Conservation (phyloP, 2,329 filamentous ascomycete species). For the Colletotrichum filicis region DNA sequence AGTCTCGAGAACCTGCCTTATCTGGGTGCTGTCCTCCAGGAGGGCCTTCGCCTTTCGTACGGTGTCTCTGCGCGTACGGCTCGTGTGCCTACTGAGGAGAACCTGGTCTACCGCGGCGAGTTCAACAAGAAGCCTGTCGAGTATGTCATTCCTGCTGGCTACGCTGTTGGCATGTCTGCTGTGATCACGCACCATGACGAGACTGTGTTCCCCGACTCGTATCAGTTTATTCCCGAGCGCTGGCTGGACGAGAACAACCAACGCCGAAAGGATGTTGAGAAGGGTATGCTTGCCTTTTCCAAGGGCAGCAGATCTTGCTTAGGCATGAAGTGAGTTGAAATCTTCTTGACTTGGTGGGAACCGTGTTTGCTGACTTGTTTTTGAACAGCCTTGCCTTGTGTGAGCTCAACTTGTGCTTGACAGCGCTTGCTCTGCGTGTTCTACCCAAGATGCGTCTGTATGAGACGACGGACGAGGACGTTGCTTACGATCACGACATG, state of each 20-base stretch:
- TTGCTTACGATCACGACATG: slow-evolving; percentile 44
- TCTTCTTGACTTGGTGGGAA: background rate
- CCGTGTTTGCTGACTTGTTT: slow-evolving; percentile 18
- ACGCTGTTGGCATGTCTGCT: slow-evolving; percentile 51
- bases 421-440: slow-evolving; percentile 38
- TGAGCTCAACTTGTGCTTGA: slow-evolving; percentile 38
- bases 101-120: slow-evolving; percentile 43
- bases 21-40: slow-evolving; percentile 49
- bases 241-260: slow-evolving; percentile 49
- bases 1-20: slow-evolving; percentile 50
- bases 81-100: slow-evolving; percentile 43
- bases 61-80: slow-evolving; percentile 41
- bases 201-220: slow-evolving; percentile 48
- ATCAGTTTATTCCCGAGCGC: slow-evolving; percentile 52
- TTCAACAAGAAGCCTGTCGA: slow-evolving; percentile 39
- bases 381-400: slow-evolving; percentile 38
- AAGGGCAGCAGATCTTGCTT: slow-evolving; percentile 55
- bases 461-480: slow-evolving; percentile 43
- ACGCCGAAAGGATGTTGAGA: slow-evolving; percentile 45
- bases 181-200: slow-evolving; percentile 52
- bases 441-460: slow-evolving; percentile 42
- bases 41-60: slow-evolving; percentile 49
- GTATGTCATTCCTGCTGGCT: slow-evolving; percentile 49
- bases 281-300: slow-evolving; percentile 53
- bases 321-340: slow-evolving; percentile 47